phyloP scores from a whole-genome alignment of 2,329 filamentous ascomycete genomes.

The Xylaria sp. region DNA sequence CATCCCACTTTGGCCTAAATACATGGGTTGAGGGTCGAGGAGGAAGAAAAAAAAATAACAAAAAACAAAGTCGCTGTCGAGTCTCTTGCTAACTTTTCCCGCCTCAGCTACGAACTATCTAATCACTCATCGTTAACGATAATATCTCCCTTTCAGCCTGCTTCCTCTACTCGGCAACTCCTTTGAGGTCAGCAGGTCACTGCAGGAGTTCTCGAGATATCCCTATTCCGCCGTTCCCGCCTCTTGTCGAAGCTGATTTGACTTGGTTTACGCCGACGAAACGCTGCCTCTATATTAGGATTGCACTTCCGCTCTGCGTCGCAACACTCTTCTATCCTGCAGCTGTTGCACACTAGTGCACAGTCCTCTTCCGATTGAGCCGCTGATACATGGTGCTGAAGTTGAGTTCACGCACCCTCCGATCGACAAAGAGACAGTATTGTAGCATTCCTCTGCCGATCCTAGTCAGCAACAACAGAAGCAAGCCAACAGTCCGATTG shows the following conservation, averaged over 20 bases:
- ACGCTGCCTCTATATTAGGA: slow-evolving; percentile 12
- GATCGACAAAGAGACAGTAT: not conserved
- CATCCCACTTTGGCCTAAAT: slow-evolving; percentile 4
- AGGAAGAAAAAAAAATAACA: not conserved
- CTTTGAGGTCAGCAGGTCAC: slow-evolving; percentile 86
- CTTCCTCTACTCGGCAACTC: slow-evolving; percentile 58
- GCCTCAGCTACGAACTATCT: slow-evolving; percentile 43
- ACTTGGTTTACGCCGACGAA: slow-evolving; percentile 4
- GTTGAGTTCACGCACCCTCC: not conserved
- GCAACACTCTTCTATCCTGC: slow-evolving; percentile 18
- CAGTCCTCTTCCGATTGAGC: slow-evolving; percentile 3
- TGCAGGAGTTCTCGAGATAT: slow-evolving; percentile 71
- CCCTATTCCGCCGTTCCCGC: slow-evolving; percentile 53
- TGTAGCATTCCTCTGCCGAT: not conserved
- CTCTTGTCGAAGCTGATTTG: slow-evolving; percentile 33
- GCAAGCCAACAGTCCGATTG: not conserved
- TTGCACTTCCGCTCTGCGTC: slow-evolving; percentile 2
- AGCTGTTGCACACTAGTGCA: slow-evolving; percentile 1
- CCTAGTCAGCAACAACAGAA: not conserved
- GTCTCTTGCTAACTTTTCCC: slow-evolving; percentile 26
- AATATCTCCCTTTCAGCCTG: slow-evolving; percentile 46
- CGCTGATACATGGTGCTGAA: not conserved
- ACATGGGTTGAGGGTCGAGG: slow-evolving; percentile 27
- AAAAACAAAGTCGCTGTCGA: not conserved
- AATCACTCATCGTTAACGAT: slow-evolving; percentile 47